Conservation (phyloP, 371 early-diverging fungal species). For the Mortierella sp. region DNA sequence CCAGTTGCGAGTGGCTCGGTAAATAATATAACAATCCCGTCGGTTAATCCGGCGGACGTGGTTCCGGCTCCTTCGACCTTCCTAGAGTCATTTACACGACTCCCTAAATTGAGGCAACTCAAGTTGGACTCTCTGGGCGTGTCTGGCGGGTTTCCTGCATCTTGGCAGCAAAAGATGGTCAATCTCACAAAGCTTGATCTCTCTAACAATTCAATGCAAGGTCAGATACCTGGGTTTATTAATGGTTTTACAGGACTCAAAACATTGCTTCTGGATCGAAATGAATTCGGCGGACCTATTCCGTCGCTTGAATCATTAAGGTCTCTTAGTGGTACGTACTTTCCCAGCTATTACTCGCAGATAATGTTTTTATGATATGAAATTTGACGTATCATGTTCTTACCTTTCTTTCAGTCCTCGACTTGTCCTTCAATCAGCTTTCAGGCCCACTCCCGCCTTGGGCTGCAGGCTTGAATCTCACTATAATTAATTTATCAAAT, state of each 20-base stretch:
- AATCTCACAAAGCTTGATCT: conserved; percentile 47
- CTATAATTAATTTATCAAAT: conserved; percentile 41
- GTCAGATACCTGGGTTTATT: conserved; percentile 22
- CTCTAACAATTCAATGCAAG: conserved; percentile 49
- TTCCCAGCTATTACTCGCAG: not conserved
- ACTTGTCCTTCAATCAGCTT: conserved; percentile 41
- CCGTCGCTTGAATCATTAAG: conserved; percentile 16
- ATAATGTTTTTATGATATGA: not conserved
- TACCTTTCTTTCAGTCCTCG: conserved; percentile 14
- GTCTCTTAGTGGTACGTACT: conserved; percentile 16
- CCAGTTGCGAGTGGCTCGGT: not conserved
- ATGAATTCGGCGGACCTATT: conserved; percentile 50
- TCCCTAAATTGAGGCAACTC: conserved; percentile 31
- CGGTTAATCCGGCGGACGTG: conserved; percentile 15
- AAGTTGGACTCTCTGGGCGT: conserved; percentile 37
- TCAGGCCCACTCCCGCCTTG: conserved; percentile 40
- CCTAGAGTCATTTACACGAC: conserved; percentile 20
- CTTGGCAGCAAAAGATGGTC: conserved; percentile 40
- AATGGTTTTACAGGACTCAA: conserved; percentile 28
- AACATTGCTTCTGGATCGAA: conserved; percentile 43
- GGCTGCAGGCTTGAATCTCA: conserved; percentile 39
- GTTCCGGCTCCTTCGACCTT: conserved; percentile 23
- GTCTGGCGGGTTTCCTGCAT: conserved; percentile 26
- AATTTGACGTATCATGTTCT: not conserved
- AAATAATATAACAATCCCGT: not conserved